A percentile compares a stretch with the other conserved stretches of the same genome.
phyloP scores from a whole-genome alignment of 495 filamentous ascomycete genomes.

The Xylaria flabelliformis region DNA sequence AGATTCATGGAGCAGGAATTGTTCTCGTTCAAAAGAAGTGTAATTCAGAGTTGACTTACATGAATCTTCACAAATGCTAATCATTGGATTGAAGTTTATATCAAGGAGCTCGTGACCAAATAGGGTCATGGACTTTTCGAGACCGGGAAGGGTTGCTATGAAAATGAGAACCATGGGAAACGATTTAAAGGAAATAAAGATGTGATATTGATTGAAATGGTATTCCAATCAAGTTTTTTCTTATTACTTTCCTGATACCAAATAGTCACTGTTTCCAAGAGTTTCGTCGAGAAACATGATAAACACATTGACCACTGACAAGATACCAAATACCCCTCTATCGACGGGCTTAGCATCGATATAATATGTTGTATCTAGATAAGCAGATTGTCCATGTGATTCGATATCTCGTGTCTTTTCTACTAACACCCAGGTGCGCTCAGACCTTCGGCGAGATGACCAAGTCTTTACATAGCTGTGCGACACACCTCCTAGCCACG shows the following conservation, averaged over 20 bases:
- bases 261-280: not conserved
- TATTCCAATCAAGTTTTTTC: not conserved
- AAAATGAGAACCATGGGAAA: not conserved
- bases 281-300: not conserved
- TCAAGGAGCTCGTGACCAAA: not conserved
- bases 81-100: not conserved
- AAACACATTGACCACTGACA: not conserved
- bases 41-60: not conserved
- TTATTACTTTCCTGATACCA: not conserved
- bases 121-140: not conserved
- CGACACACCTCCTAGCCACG: not conserved
- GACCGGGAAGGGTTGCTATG: not conserved
- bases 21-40: not conserved
- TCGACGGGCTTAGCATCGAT: not conserved
- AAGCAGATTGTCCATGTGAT: not conserved
- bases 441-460: constrained; percentile 7
- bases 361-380: not conserved
- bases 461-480: constrained; percentile 10
- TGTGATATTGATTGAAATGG: no score
- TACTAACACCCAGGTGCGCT: not conserved
- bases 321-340: not conserved
- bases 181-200: no score
- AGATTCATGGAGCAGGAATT: not conserved
- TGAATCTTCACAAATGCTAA: not conserved
- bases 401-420: not conserved